A percentile compares a stretch with the other conserved stretches of the same genome.
Conservation (phyloP, 345 rosid genomes). For the Corymbia maculata region DNA sequence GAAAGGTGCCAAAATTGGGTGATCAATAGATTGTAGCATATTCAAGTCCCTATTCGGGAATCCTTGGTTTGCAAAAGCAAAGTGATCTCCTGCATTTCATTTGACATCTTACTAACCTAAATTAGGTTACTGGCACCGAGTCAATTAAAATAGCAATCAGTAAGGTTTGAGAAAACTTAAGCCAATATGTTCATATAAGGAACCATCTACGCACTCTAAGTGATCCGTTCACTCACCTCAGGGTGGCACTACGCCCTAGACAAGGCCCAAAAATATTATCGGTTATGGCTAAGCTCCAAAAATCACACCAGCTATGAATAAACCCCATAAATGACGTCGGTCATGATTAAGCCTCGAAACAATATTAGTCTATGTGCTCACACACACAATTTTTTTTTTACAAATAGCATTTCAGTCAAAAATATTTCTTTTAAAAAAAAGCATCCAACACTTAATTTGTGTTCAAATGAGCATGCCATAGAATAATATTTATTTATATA, state of each 20-base stretch:
- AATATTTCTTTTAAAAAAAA: no score
- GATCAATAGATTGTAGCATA: no score
- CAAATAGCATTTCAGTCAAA: no score
- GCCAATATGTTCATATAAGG: neutral
- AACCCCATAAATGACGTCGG: neutral
- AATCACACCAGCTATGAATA: neutral
- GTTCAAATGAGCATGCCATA: neutral
- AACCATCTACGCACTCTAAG: neutral
- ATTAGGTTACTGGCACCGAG: neutral
- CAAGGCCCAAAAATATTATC: neutral
- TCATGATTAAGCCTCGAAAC: neutral
- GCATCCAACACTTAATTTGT: neutral
- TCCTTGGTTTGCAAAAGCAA: no score
- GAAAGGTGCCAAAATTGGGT: no score
- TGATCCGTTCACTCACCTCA: neutral
- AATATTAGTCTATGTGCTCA: neutral
- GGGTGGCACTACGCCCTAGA: neutral
- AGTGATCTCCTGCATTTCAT: no score
- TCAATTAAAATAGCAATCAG: accelerated
- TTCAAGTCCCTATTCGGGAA: no score
- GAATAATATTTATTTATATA: neutral
- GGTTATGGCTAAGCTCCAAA: no score
- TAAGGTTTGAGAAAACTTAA: neutral
- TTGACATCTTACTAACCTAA: no score
- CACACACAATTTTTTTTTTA: neutral